Base-by-base conservation (phyloP, 164 flowering plant species). In the Magnolia kwangsiensis region DNA sequence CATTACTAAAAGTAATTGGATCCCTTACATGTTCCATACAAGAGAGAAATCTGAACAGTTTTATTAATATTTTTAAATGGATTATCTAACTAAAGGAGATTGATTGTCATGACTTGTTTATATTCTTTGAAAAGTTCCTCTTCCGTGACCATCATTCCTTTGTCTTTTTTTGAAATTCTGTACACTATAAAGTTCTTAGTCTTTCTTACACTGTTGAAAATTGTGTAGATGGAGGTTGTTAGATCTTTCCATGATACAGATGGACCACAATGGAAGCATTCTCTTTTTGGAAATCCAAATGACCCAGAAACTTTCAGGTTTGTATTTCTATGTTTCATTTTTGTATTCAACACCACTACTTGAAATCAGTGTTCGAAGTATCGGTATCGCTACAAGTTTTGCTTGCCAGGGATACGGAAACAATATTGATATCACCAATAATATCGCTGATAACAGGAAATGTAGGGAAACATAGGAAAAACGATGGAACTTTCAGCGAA, bases 221-320 rank as follows among this genome's bases (percentile, higher is more conserved):
- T 50, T 75, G 55, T 74, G 74, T 68, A 94, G 99, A 83, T 93
- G 77, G 92, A 94, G 77, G 95, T 96, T 63, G 90, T 91, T 72
- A 91, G 82, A 84, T 86, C 96, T 76, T 93, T 87, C 74, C 90
- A 89, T 85, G 99, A 92, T 75, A 74, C 87, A 67, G 99, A 94
- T 75, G 92, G 96, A 74, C 91, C 96, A n/a, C 98, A 88, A 74
- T 96, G 99, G 99, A 92, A 89, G 73, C 88, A 88, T 82, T 96
- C 98, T 77, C 90, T 96, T 76, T 96, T 96, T 86, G 99, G 99
- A 74, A 96, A 93, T 83, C 99, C 99, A 77, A 92, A 88, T 88
- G 99, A 96, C 73, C 90, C 92, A 31, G 99, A 96, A 79, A 96
- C 98, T 66, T 94, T 91, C 92, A 94, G 98, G 99, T 96, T 76